Conservation (phyloP, 768 basidiomycete species). For the Amanita fuliginea region DNA sequence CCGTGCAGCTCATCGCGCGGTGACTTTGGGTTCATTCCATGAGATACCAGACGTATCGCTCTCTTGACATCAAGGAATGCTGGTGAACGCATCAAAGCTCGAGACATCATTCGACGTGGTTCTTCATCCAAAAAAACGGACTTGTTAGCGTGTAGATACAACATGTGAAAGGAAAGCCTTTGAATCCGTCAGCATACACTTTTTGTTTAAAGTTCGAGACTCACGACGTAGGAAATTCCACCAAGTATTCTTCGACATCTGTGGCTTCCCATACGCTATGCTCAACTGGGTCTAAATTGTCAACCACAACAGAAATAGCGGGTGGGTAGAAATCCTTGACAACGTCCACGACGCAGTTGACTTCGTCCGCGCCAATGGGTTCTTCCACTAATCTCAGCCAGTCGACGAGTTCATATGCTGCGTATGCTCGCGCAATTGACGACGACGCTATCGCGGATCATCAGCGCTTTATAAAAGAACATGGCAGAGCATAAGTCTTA, state of each 20-base stretch:
- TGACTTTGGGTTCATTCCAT: constrained; percentile 15
- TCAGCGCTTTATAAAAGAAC: background rate
- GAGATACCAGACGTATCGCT: constrained; percentile 26
- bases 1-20: constrained; percentile 14
- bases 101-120: constrained; percentile 24
- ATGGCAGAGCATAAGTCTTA: constrained; percentile 21
- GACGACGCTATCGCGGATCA: constrained; percentile 23
- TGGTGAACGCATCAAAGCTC: constrained; percentile 16
- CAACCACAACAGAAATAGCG: constrained; percentile 29
- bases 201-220: constrained; percentile 9
- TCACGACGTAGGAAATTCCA: constrained; percentile 14
- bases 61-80: constrained; percentile 21
- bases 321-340: constrained; percentile 31
- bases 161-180: constrained; percentile 30
- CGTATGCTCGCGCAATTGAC: constrained; percentile 18
- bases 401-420: constrained; percentile 53
- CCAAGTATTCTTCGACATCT: constrained; percentile 10
- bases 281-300: constrained; percentile 30
- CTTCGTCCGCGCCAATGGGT: constrained; percentile 21
- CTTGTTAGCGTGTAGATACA: constrained; percentile 27
- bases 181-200: constrained; percentile 1
- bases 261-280: constrained; percentile 31
- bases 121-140: constrained; percentile 16
- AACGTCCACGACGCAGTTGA: constrained; percentile 27
- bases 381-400: constrained; percentile 41